phyloP scores from a whole-genome alignment of 345 rosid species.

The Toxicodendron radicans region DNA sequence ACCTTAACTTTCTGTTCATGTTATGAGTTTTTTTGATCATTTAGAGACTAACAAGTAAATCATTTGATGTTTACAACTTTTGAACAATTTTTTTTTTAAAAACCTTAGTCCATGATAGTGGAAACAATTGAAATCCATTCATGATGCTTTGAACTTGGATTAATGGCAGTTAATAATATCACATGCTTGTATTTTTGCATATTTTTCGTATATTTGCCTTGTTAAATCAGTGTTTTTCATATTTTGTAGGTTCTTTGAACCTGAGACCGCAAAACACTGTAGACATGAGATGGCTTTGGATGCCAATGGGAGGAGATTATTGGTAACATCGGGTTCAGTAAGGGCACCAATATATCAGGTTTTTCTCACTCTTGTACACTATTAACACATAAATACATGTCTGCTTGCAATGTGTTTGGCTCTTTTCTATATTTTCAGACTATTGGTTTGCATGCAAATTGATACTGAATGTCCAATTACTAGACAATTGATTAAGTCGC shows the following conservation, averaged over 20 bases:
- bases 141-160: too few relatives aligned
- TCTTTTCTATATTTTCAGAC: too few relatives aligned
- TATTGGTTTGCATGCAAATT: too few relatives aligned
- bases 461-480: too few relatives aligned
- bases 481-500: too few relatives aligned
- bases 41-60: not conserved
- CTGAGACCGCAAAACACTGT: conserved; percentile 32
- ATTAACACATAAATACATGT: too few relatives aligned
- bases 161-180: too few relatives aligned
- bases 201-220: not conserved
- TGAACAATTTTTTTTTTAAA: too few relatives aligned
- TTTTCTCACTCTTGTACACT: conserved; percentile 4
- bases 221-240: not conserved
- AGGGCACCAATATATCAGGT: conserved; percentile 72
- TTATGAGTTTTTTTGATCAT: not conserved
- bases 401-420: too few relatives aligned
- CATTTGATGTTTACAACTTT: not conserved
- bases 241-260: conserved; percentile 36
- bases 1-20: not conserved
- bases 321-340: conserved; percentile 55
- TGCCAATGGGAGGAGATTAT: conserved; percentile 49
- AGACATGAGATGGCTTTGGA: conserved; percentile 72
- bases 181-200: not conserved
- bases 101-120: too few relatives aligned
- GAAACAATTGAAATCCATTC: too few relatives aligned